These are phyloP conservation scores for Mycena leptocephala DNA, from an alignment of 768 basidiomycete genomes.

Conservation along the genomic window DNA sequence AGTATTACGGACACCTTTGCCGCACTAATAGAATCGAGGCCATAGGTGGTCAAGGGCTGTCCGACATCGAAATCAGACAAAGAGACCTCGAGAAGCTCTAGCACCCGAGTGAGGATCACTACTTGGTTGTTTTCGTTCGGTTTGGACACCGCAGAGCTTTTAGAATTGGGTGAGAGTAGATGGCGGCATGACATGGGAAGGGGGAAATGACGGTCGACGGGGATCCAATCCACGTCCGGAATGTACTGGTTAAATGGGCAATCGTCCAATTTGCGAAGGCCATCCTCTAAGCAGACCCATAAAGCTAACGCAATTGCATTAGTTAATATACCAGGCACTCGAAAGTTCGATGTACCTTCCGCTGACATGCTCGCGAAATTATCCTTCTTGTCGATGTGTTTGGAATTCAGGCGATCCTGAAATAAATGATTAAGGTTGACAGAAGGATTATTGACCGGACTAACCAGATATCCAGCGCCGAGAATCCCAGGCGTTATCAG, in stretches of 20 bases:
- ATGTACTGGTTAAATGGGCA: conserved; percentile 21
- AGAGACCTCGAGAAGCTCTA: not conserved
- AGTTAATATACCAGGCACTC: not conserved
- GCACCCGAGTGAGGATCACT: not conserved
- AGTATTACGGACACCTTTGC: not conserved
- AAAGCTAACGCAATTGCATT: conserved; percentile 1
- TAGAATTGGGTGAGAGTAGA: not conserved
- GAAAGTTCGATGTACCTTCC: not conserved
- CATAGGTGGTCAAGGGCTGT: not conserved
- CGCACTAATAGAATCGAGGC: not conserved
- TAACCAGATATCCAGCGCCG: conserved; percentile 10
- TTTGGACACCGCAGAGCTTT: not conserved
- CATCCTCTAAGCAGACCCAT: conserved; percentile 8
- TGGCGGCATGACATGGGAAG: not conserved
- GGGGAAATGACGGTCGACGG: not conserved
- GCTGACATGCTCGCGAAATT: not conserved
- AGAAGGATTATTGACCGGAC: not conserved
- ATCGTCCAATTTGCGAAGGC: conserved; percentile 4
- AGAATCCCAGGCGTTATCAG: conserved; percentile 6
- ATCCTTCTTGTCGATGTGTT: not conserved
- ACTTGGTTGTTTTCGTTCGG: not conserved
- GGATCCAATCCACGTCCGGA: not conserved
- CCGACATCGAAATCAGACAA: not conserved
- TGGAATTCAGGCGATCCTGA: not conserved
- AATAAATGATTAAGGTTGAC: not conserved